These are phyloP conservation scores for Styphnolobium japonicum DNA, from an alignment of 306 rosid species.

Conservation along the genomic window DNA sequence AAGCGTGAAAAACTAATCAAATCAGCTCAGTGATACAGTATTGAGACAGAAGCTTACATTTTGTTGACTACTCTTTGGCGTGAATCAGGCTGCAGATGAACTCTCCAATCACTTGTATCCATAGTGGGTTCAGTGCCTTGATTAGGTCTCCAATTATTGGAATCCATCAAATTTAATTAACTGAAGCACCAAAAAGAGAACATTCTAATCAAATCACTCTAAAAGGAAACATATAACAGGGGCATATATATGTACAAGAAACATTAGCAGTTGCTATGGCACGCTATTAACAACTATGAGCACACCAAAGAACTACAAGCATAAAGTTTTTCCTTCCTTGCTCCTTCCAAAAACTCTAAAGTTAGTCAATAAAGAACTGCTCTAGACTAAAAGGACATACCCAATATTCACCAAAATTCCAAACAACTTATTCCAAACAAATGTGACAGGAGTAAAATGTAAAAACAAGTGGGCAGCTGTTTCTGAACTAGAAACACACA, in stretches of 20 bases:
- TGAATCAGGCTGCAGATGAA: conserved; percentile 35
- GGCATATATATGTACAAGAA: background rate
- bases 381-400: background rate
- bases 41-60: conserved; percentile 41
- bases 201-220: background rate
- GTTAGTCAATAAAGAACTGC: background rate
- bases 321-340: background rate
- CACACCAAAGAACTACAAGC: background rate
- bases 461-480: background rate
- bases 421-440: background rate
- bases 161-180: conserved; percentile 30
- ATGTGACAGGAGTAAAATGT: background rate
- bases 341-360: background rate
- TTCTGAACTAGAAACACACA: background rate
- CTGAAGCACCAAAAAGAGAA: conserved; percentile 17
- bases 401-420: background rate
- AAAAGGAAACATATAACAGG: conserved; percentile 4
- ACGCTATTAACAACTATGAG: background rate
- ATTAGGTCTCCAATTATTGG: conserved; percentile 42
- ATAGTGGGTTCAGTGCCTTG: conserved; percentile 39
- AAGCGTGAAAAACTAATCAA: background rate
- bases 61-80: conserved; percentile 51
- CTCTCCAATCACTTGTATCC: conserved; percentile 55
- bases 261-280: background rate
- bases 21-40: background rate